Conservation (phyloP, 306 rosid species). For the Lathyrus tuberosus region DNA sequence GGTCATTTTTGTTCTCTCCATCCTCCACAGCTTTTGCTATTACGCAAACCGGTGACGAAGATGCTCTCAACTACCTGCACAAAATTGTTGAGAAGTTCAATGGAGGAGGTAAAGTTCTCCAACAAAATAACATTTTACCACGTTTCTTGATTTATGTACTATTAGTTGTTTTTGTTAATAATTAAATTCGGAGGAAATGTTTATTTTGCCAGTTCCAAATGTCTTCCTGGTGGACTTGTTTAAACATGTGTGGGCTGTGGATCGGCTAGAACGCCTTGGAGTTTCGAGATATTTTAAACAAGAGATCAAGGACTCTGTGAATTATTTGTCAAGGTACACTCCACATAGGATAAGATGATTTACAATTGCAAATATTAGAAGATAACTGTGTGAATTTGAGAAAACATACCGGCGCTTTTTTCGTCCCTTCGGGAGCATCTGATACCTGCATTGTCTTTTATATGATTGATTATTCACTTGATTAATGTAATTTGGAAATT, state of each 20-base stretch:
- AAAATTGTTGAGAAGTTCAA: constrained; percentile 58
- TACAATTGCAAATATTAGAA: neutral
- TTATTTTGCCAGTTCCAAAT: constrained; percentile 65
- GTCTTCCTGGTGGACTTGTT: constrained; percentile 92
- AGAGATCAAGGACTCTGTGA: constrained; percentile 61
- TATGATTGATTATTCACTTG: neutral
- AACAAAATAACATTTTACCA: neutral
- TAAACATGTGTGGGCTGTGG: constrained; percentile 81
- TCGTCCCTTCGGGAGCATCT: too few species aligned
- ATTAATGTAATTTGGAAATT: neutral
- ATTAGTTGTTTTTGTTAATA: neutral
- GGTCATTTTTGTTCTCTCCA: constrained; percentile 90
- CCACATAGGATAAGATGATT: constrained; percentile 6
- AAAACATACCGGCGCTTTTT: too few species aligned
- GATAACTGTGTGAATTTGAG: neutral
- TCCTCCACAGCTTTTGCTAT: constrained; percentile 92
- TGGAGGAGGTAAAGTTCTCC: constrained; percentile 76
- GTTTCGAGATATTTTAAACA: constrained; percentile 65
- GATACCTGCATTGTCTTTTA: constrained; percentile 5
- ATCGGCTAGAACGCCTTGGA: constrained; percentile 83
- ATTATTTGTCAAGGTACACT: constrained; percentile 68
- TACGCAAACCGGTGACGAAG: constrained; percentile 65
- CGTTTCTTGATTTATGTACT: neutral
- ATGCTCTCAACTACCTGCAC: constrained; percentile 65
- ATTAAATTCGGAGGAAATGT: neutral